A percentile compares a stretch with the other conserved stretches of the same genome.
Evolutionary conservation across 176 grass and related monocot genomes (phyloP).

Genomic region (Triticum dicoccoides): DNA sequence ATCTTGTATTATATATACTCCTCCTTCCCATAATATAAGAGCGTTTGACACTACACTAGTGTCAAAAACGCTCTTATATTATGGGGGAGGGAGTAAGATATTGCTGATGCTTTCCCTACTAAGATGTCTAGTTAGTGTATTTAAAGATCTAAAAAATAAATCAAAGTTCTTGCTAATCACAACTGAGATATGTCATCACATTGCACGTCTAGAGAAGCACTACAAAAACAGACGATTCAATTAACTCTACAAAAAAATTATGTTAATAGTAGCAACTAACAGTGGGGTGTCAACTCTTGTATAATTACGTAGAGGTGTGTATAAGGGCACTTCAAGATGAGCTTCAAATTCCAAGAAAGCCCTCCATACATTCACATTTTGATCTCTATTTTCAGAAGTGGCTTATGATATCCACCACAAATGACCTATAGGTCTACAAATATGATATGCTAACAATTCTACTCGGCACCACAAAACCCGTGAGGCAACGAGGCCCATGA

Average conservation of each 20-base stretch:
- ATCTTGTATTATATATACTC: not conserved
- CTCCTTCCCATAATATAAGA: too few species aligned
- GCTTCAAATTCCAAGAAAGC: not conserved
- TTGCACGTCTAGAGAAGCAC: not conserved
- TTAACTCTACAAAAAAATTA: not conserved
- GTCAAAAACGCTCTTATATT: too few species aligned
- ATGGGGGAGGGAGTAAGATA: not conserved
- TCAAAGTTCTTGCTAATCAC: not conserved
- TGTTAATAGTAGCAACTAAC: not conserved
- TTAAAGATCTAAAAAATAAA: not conserved
- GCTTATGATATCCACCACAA: not conserved
- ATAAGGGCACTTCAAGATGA: not conserved
- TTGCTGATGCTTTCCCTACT: not conserved
- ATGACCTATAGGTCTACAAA: not conserved
- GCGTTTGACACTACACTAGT: too few species aligned
- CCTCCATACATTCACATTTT: not conserved
- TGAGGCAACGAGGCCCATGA: not conserved
- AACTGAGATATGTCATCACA: not conserved
- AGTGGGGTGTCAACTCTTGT: not conserved
- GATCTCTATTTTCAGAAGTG: conserved; percentile 4
- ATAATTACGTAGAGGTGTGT: not conserved
- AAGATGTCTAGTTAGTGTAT: not conserved
- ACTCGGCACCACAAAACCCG: not conserved
- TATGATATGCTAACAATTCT: not conserved
- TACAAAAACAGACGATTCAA: not conserved